Conservation (phyloP, 2,329 filamentous ascomycete genomes). For the Dryadomyces quercivorus region DNA sequence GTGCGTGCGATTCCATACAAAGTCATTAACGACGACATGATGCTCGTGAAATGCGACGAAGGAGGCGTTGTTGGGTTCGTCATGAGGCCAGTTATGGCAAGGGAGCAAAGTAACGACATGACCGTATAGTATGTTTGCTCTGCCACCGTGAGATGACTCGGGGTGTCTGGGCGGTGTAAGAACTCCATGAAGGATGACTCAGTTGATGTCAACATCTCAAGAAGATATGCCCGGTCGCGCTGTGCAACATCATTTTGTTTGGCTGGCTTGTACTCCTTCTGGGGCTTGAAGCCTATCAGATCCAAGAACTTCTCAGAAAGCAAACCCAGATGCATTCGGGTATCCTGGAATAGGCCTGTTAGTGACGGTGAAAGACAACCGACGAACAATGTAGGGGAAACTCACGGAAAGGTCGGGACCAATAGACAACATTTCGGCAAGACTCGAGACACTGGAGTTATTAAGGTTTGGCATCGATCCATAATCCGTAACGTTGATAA, state of each 20-base stretch:
- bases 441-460: constrained; percentile 21
- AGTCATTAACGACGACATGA: constrained; percentile 4
- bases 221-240: constrained; percentile 31
- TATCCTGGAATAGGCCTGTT: constrained; percentile 24
- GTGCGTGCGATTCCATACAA: constrained; percentile 8
- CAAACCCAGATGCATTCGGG: constrained; percentile 35
- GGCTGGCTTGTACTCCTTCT: constrained; percentile 36
- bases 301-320: constrained; percentile 40
- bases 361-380: neutral
- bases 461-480: constrained; percentile 38
- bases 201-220: constrained; percentile 29
- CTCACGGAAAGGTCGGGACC: constrained; percentile 40
- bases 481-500: constrained; percentile 37
- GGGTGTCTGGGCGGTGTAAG: constrained; percentile 17
- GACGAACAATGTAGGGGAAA: neutral
- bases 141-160: constrained; percentile 23
- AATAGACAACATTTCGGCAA: constrained; percentile 33
- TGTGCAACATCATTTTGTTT: constrained; percentile 24
- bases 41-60: neutral
- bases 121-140: constrained; percentile 32
- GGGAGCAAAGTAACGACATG: constrained; percentile 26
- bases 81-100: constrained; percentile 14
- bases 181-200: constrained; percentile 29
- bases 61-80: constrained; percentile 6
- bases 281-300: constrained; percentile 32